These are phyloP conservation scores for Chamaenerion angustifolium DNA, from an alignment of 345 rosid species.

Conservation along the genomic window DNA sequence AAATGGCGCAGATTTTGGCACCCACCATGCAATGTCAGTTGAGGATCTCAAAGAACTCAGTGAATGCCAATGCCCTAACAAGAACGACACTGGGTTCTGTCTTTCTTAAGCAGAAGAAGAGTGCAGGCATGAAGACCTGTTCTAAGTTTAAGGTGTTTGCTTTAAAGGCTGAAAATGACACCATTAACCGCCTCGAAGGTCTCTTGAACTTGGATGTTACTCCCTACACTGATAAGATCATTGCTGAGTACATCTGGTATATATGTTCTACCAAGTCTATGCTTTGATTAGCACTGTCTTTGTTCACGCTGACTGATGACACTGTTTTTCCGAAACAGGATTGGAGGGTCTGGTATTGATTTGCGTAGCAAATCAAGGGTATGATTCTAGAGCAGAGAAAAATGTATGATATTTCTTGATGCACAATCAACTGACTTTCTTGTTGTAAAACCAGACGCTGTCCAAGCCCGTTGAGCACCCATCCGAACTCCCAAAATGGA, in stretches of 20 bases:
- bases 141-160: slow-evolving; percentile 51
- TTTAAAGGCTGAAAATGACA: slow-evolving; percentile 49
- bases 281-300: background rate
- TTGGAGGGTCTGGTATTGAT: slow-evolving; percentile 85
- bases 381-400: slow-evolving; percentile 10
- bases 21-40: slow-evolving; percentile 71
- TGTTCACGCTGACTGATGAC: background rate
- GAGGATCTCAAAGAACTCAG: slow-evolving; percentile 45
- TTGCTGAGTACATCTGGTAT: slow-evolving; percentile 97
- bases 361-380: slow-evolving; percentile 95
- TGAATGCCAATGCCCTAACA: slow-evolving; percentile 25
- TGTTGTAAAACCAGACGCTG: slow-evolving; percentile 35
- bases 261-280: background rate
- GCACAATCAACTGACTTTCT: slow-evolving; percentile 2
- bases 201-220: slow-evolving; percentile 72
- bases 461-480: slow-evolving; percentile 81
- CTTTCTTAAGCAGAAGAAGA: slow-evolving; percentile 58
- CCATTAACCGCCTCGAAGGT: slow-evolving; percentile 57
- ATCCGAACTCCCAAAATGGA: slow-evolving; percentile 97
- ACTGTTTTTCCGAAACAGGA: slow-evolving; percentile 34
- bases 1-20: slow-evolving; percentile 86
- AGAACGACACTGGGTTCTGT: slow-evolving; percentile 57
- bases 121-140: slow-evolving; percentile 23
- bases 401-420: slow-evolving; percentile 5
- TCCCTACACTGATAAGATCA: slow-evolving; percentile 73